These are phyloP conservation scores for Lecanoromycetidae sp. DNA, from an alignment of 2,329 filamentous ascomycete genomes.

Conservation along the genomic window DNA sequence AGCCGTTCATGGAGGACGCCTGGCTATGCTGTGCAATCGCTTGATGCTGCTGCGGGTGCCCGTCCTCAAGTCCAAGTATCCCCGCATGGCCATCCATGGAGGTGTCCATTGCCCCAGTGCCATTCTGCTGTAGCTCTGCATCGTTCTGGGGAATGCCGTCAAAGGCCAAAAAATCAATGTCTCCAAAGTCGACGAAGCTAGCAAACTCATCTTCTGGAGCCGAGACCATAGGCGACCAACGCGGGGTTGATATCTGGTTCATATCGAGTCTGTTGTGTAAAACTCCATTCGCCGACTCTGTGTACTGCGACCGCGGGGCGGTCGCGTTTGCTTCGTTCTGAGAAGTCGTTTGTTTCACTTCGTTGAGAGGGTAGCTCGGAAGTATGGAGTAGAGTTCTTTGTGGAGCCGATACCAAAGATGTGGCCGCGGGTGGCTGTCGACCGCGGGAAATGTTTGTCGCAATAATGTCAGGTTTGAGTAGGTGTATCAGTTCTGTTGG, in stretches of 20 bases:
- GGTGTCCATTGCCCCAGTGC: conserved; percentile 11
- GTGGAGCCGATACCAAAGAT: too few species aligned
- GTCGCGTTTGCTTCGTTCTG: background rate
- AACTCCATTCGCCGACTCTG: conserved; percentile 10
- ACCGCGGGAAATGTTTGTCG: background rate
- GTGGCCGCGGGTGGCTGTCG: background rate
- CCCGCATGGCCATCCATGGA: conserved; percentile 6
- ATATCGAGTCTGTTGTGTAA: conserved; percentile 21
- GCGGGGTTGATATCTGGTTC: conserved; percentile 29
- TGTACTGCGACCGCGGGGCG: background rate
- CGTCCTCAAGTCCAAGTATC: conserved; percentile 8
- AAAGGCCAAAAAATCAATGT: conserved; percentile 29
- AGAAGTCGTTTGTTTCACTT: background rate
- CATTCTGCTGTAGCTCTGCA: conserved; percentile 9
- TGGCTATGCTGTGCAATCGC: conserved; percentile 8
- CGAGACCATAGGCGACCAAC: conserved; percentile 31
- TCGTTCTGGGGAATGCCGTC: conserved; percentile 23
- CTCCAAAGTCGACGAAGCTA: conserved; percentile 37
- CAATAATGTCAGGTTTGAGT: too few species aligned
- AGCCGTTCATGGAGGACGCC: conserved; percentile 6
- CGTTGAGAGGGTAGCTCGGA: too few species aligned
- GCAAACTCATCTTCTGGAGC: conserved; percentile 33
- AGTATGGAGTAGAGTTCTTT: too few species aligned
- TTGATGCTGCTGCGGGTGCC: conserved; percentile 7
- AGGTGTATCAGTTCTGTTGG: too few species aligned